These are phyloP conservation scores for Cerrena zonata DNA, from an alignment of 1,284 basidiomycete species.

Conservation along the genomic window DNA sequence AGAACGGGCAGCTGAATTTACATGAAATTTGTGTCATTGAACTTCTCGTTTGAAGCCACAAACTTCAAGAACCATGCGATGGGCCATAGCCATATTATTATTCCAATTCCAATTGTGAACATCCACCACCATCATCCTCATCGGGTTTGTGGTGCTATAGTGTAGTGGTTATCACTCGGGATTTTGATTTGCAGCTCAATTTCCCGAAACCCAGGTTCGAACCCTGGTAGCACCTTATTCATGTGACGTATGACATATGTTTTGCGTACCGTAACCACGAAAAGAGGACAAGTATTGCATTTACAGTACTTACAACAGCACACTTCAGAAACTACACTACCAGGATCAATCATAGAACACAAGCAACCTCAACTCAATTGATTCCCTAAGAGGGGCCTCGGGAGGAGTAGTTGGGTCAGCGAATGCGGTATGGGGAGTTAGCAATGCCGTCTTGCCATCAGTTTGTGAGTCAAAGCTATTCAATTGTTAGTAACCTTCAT, in stretches of 20 bases:
- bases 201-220: constrained; percentile 8
- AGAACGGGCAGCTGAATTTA: background rate
- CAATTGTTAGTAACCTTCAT: background rate
- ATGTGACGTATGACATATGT: background rate
- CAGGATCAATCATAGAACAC: constrained; percentile 49
- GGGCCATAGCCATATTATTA: background rate
- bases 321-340: too few species aligned
- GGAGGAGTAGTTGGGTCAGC: constrained; percentile 47
- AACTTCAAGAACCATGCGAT: background rate
- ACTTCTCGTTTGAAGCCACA: background rate
- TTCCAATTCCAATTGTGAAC: background rate
- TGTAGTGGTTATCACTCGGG: constrained; percentile 11
- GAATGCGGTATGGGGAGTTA: constrained; percentile 60
- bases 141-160: constrained; percentile 5
- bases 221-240: constrained; percentile 4
- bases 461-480: constrained; percentile 47
- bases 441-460: constrained; percentile 45
- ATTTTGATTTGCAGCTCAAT: constrained; percentile 3
- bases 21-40: background rate
- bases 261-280: too few species aligned
- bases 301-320: too few species aligned
- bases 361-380: constrained; percentile 53
- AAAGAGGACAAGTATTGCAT: too few species aligned
- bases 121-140: background rate
- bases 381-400: constrained; percentile 47